Conservation (phyloP, 2,329 filamentous ascomycete genomes). For the Myriosclerotinia scirpicola region DNA sequence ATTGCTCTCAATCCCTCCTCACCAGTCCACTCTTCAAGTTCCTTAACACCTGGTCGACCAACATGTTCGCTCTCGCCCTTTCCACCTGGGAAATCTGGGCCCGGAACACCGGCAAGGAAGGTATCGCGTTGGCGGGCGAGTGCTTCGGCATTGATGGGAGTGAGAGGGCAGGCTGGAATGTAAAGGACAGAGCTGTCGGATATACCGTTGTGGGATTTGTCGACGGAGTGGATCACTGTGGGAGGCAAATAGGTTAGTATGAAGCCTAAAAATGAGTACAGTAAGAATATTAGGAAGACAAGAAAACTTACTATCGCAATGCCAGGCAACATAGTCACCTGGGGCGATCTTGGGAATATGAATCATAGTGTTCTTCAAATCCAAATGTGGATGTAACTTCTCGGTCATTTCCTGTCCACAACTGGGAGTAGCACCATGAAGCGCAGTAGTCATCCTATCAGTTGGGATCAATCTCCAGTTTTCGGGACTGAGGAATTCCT, state of each 20-base stretch:
- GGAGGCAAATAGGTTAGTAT: not conserved
- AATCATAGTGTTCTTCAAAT: conserved; percentile 62
- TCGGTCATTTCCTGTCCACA: conserved; percentile 62
- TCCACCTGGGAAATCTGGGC: conserved; percentile 71
- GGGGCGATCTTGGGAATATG: conserved; percentile 62
- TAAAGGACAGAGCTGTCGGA: conserved; percentile 83
- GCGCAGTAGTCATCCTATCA: conserved; percentile 48
- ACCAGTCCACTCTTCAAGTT: conserved; percentile 46
- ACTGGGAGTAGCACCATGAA: conserved; percentile 67
- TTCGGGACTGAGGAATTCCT: conserved; percentile 14
- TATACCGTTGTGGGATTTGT: conserved; percentile 70
- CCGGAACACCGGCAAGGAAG: conserved; percentile 66
- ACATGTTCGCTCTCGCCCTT: conserved; percentile 61
- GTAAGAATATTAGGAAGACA: too few relatives aligned
- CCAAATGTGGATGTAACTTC: conserved; percentile 62
- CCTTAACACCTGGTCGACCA: conserved; percentile 43
- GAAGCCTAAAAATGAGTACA: not conserved
- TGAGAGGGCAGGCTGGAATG: conserved; percentile 82
- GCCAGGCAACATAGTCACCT: conserved; percentile 68
- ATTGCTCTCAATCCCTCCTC: conserved; percentile 56
- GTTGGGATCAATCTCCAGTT: conserved; percentile 60
- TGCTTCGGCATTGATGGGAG: conserved; percentile 70
- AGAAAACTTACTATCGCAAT: conserved; percentile 43
- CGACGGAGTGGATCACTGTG: conserved; percentile 66
- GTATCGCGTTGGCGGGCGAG: conserved; percentile 68